Conservation (phyloP, 331 rosid genomes). For the Quercus tomentella region DNA sequence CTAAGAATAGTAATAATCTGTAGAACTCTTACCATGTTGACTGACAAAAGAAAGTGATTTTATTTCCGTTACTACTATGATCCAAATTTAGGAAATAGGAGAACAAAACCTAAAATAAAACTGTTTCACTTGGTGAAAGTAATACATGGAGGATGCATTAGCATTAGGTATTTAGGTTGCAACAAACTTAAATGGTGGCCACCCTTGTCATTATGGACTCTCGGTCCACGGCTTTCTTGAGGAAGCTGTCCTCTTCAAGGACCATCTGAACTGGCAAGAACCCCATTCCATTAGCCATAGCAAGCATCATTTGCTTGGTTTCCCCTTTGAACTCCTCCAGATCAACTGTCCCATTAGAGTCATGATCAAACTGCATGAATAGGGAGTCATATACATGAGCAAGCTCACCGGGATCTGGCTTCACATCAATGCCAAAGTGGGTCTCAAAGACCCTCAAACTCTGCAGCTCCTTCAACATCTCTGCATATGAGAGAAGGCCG, state of each 20-base stretch:
- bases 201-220: constrained; percentile 26
- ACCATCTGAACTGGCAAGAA: constrained; percentile 70
- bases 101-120: too few relatives aligned
- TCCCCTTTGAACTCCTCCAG: constrained; percentile 65
- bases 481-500: constrained; percentile 46
- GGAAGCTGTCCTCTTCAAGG: constrained; percentile 56
- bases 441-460: constrained; percentile 61
- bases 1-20: too few relatives aligned
- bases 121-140: background rate
- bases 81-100: background rate
- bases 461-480: constrained; percentile 71
- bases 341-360: constrained; percentile 56
- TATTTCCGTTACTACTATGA: background rate
- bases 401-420: constrained; percentile 38
- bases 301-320: constrained; percentile 69
- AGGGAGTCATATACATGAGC: constrained; percentile 49
- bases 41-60: background rate
- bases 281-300: constrained; percentile 72
- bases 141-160: background rate
- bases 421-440: constrained; percentile 30
- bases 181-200: constrained; percentile 8
- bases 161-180: background rate
- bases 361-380: constrained; percentile 56
- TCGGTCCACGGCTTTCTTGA: constrained; percentile 63
- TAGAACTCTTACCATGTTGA: background rate